Evolutionary conservation across 108 stramenopile species (phyloP), one percentile per base, ranked within the genome.

Genomic region (Nitzschia sp.): DNA sequence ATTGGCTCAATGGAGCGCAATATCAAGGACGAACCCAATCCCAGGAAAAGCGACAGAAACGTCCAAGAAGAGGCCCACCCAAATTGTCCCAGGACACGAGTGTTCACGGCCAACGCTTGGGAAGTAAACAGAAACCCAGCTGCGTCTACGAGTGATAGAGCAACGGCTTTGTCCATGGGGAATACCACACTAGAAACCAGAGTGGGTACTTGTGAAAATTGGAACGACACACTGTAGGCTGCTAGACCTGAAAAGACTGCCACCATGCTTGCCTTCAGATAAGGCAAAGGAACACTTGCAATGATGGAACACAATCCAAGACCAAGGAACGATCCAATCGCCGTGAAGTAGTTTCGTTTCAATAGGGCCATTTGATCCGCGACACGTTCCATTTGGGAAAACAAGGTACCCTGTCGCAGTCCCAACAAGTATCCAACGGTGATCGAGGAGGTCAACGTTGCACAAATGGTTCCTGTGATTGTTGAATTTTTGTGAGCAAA

Each of bases 361-460:
- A 83, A 17, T 39, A 80, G 72, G 41, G 22, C 40, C 26, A 59
- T 57, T 53, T 80, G 75, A 6, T 48, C 44, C 51, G 39, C 43
- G 6, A 65, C 46, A 29, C 51, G 56, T 51, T 60, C 37, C 22
- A 56, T 58, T 34, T 37, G 34, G 44, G 40, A 44, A 34, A 80
- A 77, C 12, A 3, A 29, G 7, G 34, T 52, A n/a, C 82, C 82
- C 44, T 39, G 50, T 8, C 62, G 54, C 3, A 83, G 72, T 20
- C 82, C 82, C 54, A 65, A 41, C 9, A 80, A 42, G 38, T 80
- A 70, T 54, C 82, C 79, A 17, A 80, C n/a, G 0, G 79, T 80
- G 15, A 80, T 62, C 24, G 60, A 76, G 17, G 72, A 48, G 26
- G 82, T 83, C 8, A 83, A 55, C 14, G 71, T 73, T 11, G 68